Percentiles rank a stretch among this genome's conserved stretches.
Conservation (phyloP, 2,329 filamentous ascomycete species). For the Pseudogymnoascus sp. region DNA sequence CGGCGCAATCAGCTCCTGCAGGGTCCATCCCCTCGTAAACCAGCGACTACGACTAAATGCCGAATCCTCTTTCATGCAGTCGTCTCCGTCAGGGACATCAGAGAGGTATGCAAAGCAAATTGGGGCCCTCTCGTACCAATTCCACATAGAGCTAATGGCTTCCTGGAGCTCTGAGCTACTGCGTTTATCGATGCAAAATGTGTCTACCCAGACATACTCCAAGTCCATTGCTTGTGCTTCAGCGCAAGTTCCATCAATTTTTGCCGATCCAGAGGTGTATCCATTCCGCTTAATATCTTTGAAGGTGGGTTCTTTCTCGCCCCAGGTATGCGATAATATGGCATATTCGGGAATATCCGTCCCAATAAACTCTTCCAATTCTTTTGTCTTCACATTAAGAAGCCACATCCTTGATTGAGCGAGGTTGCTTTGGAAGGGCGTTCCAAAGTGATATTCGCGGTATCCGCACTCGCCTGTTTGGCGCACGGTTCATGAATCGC, state of each 20-base stretch:
- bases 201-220: conserved; percentile 9
- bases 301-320: conserved; percentile 23
- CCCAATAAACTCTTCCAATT: conserved; percentile 17
- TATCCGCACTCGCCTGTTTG: background rate
- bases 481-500: background rate
- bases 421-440: background rate
- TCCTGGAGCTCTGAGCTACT: conserved; percentile 11
- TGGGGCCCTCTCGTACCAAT: conserved; percentile 4
- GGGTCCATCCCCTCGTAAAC: conserved; percentile 16
- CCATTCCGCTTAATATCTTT: conserved; percentile 29
- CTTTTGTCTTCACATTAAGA: conserved; percentile 11
- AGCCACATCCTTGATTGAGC: conserved; percentile 11
- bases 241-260: background rate
- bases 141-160: conserved; percentile 12
- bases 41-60: conserved; percentile 9
- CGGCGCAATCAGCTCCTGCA: conserved; percentile 15
- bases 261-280: background rate
- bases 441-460: background rate
- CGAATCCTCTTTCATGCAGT: background rate
- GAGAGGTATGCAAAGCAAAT: conserved; percentile 11
- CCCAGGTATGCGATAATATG: conserved; percentile 21
- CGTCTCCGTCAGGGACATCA: background rate
- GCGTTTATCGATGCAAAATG: conserved; percentile 11
- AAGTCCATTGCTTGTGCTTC: background rate
- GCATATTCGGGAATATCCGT: conserved; percentile 18